Percentiles rank a stretch among this genome's conserved stretches.
Evolutionary conservation across 2,329 filamentous ascomycete genomes (phyloP).

Genomic region (Fusarium gaditjirri): DNA sequence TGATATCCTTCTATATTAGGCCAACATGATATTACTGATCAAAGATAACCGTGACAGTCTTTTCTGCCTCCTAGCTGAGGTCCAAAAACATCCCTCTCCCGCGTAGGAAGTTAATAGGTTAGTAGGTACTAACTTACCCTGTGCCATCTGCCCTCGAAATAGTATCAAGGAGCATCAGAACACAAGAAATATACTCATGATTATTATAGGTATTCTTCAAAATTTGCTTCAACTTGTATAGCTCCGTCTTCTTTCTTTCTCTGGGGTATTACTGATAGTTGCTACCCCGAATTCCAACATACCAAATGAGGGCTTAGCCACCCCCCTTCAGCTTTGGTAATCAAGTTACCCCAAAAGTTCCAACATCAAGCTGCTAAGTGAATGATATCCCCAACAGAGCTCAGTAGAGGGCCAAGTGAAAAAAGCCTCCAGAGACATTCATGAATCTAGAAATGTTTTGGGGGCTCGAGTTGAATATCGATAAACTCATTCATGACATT

Average conservation of each 20-base stretch:
- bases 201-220: not conserved
- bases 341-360: too few species aligned
- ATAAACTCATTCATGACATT: too few species aligned
- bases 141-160: not conserved
- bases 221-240: not conserved
- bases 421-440: not conserved
- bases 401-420: not conserved
- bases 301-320: not conserved
- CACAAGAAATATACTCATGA: not conserved
- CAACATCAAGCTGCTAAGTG: not conserved
- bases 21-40: too few species aligned
- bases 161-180: not conserved
- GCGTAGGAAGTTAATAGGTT: too few species aligned
- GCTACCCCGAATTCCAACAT: not conserved
- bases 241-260: not conserved
- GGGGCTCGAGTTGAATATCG: not conserved
- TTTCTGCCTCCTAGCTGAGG: too few species aligned
- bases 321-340: not conserved
- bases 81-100: too few species aligned
- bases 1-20: too few species aligned
- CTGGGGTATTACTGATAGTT: too few species aligned
- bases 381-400: not conserved
- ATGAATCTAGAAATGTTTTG: not conserved
- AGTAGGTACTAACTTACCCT: conserved; percentile 8
- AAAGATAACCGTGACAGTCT: too few species aligned